These are phyloP conservation scores for Porogramme epimiltina DNA, from an alignment of 1,284 basidiomycete genomes.

Conservation along the genomic window DNA sequence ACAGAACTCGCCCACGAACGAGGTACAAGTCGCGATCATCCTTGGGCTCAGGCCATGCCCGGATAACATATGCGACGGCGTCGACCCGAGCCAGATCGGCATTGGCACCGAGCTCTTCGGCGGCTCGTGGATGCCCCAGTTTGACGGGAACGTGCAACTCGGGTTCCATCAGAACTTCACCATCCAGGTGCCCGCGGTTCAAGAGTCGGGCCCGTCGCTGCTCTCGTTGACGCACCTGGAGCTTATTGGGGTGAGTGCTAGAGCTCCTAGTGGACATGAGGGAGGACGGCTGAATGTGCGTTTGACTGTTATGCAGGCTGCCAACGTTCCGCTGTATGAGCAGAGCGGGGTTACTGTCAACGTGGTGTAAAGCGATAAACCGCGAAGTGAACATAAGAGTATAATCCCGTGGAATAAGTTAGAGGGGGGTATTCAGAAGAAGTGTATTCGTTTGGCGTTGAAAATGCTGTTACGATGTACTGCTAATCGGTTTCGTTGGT, in stretches of 20 bases:
- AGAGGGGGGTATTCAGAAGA: no score
- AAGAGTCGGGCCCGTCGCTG: constrained; percentile 6
- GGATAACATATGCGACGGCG: constrained; percentile 8
- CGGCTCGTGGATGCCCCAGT: constrained; percentile 15
- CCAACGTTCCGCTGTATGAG: no score
- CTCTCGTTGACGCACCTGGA: constrained; percentile 23
- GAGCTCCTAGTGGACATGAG: no score
- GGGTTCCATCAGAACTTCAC: constrained; percentile 23
- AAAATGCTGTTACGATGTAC: no score
- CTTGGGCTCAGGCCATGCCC: constrained; percentile 19
- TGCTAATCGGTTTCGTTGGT: no score
- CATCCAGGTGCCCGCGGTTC: constrained; percentile 11
- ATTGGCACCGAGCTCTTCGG: constrained; percentile 14
- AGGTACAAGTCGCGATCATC: constrained; percentile 16
- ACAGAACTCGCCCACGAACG: constrained; percentile 1
- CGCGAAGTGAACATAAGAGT: no score
- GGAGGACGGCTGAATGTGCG: no score
- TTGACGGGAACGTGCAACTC: constrained; percentile 12
- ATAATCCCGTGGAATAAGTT: no score
- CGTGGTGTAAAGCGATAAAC: no score
- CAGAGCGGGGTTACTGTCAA: no score
- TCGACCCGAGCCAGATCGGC: constrained; percentile 15
- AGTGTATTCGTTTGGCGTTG: no score
- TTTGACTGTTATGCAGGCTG: no score
- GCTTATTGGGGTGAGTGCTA: constrained; percentile 19